Evolutionary conservation across 495 filamentous ascomycete genomes (phyloP).

Genomic region (Podospora bellae-mahoneyi): DNA sequence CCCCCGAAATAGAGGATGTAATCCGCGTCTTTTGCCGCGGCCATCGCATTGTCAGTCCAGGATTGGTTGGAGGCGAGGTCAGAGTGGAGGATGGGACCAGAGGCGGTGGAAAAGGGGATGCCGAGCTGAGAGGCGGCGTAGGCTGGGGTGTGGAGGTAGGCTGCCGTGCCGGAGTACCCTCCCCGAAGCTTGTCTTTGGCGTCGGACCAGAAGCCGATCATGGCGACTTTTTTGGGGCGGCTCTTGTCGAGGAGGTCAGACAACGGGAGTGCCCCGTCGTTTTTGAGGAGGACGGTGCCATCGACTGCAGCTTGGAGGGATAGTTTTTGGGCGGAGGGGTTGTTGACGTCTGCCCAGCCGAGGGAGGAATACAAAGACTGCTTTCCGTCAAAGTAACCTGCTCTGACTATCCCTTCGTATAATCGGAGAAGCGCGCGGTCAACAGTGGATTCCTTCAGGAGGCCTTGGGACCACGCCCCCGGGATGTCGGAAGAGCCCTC

Average conservation of each 20-base stretch:
- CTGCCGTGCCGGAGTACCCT: constrained; percentile 40
- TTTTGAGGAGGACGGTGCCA: constrained; percentile 41
- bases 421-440: constrained; percentile 25
- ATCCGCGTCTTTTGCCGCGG: constrained; percentile 38
- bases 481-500: constrained; percentile 22
- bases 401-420: constrained; percentile 47
- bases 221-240: constrained; percentile 33
- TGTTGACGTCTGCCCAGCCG: constrained; percentile 27
- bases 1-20: constrained; percentile 46
- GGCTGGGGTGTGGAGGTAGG: constrained; percentile 35
- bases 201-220: constrained; percentile 43
- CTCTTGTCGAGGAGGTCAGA: neutral
- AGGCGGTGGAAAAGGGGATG: constrained; percentile 23
- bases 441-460: constrained; percentile 19
- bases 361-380: constrained; percentile 15
- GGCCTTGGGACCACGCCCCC: constrained; percentile 21
- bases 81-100: constrained; percentile 38
- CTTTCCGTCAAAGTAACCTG: constrained; percentile 35
- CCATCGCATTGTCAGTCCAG: constrained; percentile 48
- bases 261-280: constrained; percentile 32
- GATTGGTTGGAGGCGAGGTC: constrained; percentile 54
- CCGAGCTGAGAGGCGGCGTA: constrained; percentile 35
- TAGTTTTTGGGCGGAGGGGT: constrained; percentile 29
- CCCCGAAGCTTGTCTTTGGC: constrained; percentile 36
- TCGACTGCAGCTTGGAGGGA: constrained; percentile 37